Evolutionary conservation across 768 basidiomycete species (phyloP), one percentile per base, ranked within the genome.

Genomic region (Pleurotus sapidus): DNA sequence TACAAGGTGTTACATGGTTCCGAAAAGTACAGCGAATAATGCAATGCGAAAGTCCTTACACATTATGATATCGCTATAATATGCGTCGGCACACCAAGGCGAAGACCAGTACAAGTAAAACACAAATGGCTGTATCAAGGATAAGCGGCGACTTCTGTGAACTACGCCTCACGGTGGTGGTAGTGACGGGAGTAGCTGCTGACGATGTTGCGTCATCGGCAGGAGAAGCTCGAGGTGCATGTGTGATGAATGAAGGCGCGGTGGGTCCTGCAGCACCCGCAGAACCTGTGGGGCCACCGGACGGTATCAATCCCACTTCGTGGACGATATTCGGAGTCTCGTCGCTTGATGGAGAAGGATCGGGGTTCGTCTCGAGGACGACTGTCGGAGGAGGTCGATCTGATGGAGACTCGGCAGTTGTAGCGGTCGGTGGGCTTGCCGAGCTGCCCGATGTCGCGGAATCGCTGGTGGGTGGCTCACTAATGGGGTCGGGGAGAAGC

Each of bases 111-210:
- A 87, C 85, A 8, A 92, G 72, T 18, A 90, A 74, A 48, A 91
- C 76, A 67, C 87, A 86, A 59, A 93, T 92, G 25, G 85, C 84
- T 9, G 83, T 83, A 68, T 92, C 91, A 30, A 93, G 74, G 20
- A 90, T 69, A 23, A 90, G 65, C 20, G 88, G 88, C 20, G 88
- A 84, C 57, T 72, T 76, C 39, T 69, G 63, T 30, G 61, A 59
- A 46, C 64, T 57, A 63, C 61, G 51, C 39, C 57, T 17, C 51
- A 42, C 11, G 15, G 37, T 27, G 25, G 51, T 18, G 12, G 46
- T 20, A 42, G 5, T 23, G 11, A 45, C 42, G 12, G 18, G 20
- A 14, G 50, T 23, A 23, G 20, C 15, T 14, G 27, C 42, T 30
- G 30, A 14, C n/a, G 38, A 20, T 8, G 49, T 17, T 23, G 20